These are phyloP conservation scores for Whalleya microplaca DNA, from an alignment of 2,329 filamentous ascomycete species.

Conservation along the genomic window DNA sequence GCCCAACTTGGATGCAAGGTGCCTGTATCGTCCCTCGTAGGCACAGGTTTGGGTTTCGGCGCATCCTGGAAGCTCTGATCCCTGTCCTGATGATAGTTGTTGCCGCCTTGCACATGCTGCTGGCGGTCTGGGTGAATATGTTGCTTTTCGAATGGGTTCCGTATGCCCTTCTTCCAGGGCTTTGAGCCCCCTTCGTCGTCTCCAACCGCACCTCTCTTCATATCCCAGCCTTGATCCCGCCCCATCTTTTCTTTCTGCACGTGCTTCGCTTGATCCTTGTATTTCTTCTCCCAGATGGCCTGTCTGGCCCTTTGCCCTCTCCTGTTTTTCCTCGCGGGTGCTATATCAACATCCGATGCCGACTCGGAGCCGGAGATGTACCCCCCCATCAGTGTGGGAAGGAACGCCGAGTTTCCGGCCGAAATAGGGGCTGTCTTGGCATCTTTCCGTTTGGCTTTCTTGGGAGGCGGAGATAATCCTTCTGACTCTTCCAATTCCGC, in stretches of 20 bases:
- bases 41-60: conserved; percentile 37
- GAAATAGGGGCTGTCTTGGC: conserved; percentile 23
- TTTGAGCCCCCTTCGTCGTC: conserved; percentile 37
- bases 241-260: conserved; percentile 40
- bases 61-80: conserved; percentile 9
- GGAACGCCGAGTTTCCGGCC: conserved; percentile 59
- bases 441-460: conserved; percentile 37
- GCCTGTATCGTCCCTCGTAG: conserved; percentile 53
- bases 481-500: conserved; percentile 34
- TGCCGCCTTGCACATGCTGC: conserved; percentile 39
- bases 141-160: conserved; percentile 34
- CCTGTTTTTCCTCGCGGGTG: conserved; percentile 69
- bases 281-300: conserved; percentile 81
- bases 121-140: conserved; percentile 37
- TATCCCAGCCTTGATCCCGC: conserved; percentile 61
- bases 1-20: conserved; percentile 68
- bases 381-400: conserved; percentile 77
- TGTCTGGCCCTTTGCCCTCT: conserved; percentile 78
- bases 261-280: conserved; percentile 71
- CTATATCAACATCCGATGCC: conserved; percentile 68
- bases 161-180: conserved; percentile 58
- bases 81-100: conserved; percentile 7
- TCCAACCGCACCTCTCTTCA: conserved; percentile 57
- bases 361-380: conserved; percentile 79
- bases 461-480: conserved; percentile 28